phyloP scores from a whole-genome alignment of 2,329 filamentous ascomycete species.

The Colletotrichum lini region DNA sequence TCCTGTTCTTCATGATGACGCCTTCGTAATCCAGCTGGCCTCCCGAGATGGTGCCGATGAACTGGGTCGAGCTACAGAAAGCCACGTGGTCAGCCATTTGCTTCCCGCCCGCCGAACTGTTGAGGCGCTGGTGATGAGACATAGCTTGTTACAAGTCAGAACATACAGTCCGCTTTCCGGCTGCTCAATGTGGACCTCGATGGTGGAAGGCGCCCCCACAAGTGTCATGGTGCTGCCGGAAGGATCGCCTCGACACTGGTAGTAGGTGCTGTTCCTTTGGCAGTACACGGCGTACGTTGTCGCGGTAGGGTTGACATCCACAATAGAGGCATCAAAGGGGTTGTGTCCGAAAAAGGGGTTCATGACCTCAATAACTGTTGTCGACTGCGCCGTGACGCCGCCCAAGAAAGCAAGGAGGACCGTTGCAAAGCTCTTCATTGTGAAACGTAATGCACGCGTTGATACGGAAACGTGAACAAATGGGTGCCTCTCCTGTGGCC shows the following conservation, averaged over 20 bases:
- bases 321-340: conserved; percentile 49
- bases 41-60: conserved; percentile 14
- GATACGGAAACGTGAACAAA: neutral
- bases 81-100: neutral
- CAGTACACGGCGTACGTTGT: conserved; percentile 52
- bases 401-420: conserved; percentile 14
- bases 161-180: conserved; percentile 4
- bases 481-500: neutral
- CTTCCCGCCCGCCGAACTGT: neutral
- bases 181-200: conserved; percentile 39
- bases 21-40: neutral
- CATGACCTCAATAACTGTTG: conserved; percentile 47
- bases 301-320: conserved; percentile 46
- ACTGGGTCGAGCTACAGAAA: conserved; percentile 12
- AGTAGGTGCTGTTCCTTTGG: conserved; percentile 34
- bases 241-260: conserved; percentile 46
- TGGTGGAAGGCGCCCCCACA: conserved; percentile 49
- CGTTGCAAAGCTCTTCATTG: conserved; percentile 11
- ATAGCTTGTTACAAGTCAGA: neutral
- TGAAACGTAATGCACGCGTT: neutral
- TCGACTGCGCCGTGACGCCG: conserved; percentile 47
- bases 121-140: neutral
- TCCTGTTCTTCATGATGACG: conserved; percentile 5
- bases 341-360: conserved; percentile 46
- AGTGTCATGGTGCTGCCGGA: conserved; percentile 46